Percentiles rank a stretch among this genome's conserved stretches.
Evolutionary conservation across 345 rosid species (phyloP).

Genomic region (Acer campestre): DNA sequence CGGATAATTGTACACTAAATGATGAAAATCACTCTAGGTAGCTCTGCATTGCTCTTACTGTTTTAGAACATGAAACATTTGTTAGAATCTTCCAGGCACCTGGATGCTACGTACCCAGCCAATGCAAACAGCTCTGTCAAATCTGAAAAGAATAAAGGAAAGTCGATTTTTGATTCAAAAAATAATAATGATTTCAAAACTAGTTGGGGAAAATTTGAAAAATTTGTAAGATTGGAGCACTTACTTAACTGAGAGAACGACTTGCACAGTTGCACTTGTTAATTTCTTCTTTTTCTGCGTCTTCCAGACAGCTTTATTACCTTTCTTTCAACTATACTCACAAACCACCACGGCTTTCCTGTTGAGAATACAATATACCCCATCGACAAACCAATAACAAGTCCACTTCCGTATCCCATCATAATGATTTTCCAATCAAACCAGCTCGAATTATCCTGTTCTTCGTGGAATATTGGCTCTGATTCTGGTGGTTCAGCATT

Average conservation of each 20-base stretch:
- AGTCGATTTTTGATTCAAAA: background rate
- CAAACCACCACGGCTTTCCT: background rate
- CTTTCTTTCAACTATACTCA: slow-evolving; percentile 2
- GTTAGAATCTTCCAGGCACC: no score
- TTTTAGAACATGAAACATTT: no score
- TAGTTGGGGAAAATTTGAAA: no score
- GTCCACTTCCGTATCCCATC: background rate
- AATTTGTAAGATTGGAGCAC: no score
- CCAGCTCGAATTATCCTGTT: background rate
- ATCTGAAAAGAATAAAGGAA: no score
- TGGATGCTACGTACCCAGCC: no score
- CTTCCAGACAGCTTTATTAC: background rate
- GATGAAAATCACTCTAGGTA: no score
- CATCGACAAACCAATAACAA: background rate
- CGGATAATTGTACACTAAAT: no score
- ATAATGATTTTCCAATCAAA: background rate
- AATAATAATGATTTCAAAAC: no score
- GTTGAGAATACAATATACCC: slow-evolving; percentile 17
- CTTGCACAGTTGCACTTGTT: no score
- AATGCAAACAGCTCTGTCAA: background rate
- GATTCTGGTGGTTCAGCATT: background rate
- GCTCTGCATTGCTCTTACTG: no score
- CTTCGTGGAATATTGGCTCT: background rate
- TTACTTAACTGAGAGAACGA: no score
- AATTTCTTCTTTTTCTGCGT: background rate